phyloP scores from a whole-genome alignment of 2,329 filamentous ascomycete genomes.

The Dactylella cylindrospora region DNA sequence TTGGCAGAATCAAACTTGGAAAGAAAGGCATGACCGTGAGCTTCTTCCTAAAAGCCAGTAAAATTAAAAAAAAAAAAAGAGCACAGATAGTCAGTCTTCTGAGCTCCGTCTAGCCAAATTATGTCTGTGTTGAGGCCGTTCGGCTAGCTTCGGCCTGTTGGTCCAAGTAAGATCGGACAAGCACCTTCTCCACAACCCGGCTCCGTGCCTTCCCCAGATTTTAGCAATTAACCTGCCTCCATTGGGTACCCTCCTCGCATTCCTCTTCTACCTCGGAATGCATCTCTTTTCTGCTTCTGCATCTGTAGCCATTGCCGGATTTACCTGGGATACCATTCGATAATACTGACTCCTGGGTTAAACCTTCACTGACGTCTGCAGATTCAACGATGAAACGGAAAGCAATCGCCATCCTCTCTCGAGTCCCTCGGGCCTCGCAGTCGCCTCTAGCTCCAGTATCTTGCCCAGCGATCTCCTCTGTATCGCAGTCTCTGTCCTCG shows the following conservation, averaged over 20 bases:
- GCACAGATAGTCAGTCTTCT: no score
- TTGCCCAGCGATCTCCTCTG: no score
- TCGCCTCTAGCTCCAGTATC: conserved; percentile 1
- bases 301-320: conserved; percentile 9
- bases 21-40: no score
- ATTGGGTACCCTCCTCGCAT: no score
- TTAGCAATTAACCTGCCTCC: no score
- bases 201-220: conserved; percentile 32
- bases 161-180: no score
- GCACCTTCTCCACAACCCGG: no score
- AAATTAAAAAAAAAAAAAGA: no score
- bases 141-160: conserved; percentile 42
- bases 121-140: no score
- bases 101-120: no score
- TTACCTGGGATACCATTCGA: conserved; percentile 6
- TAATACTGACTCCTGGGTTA: conserved; percentile 8
- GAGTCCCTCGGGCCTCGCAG: conserved; percentile 11
- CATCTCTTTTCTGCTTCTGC: conserved; percentile 10
- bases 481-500: conserved; percentile 1
- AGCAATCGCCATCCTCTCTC: conserved; percentile 19
- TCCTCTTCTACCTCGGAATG: conserved; percentile 10
- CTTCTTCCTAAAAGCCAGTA: no score
- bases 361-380: conserved; percentile 3
- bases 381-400: conserved; percentile 36
- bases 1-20: no score